Evolutionary conservation across 1,139 yeast species (phyloP).

Genomic region (Pichia sp.): DNA sequence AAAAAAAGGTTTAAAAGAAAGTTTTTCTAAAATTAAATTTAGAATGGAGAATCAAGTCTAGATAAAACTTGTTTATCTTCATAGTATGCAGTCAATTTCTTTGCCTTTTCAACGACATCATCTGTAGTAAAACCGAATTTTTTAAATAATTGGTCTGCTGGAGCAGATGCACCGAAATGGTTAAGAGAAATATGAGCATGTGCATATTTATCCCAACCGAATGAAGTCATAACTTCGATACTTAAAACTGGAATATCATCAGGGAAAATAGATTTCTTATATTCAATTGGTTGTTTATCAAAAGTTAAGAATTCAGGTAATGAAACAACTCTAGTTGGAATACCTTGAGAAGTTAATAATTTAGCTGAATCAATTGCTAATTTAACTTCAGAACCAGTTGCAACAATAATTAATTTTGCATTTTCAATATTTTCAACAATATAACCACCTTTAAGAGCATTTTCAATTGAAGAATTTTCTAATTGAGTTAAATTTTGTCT

Average conservation of each 20-base stretch:
- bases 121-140: constrained; percentile 88
- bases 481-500: constrained; percentile 98
- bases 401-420: constrained; percentile 75
- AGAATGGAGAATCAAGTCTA: constrained; percentile 78
- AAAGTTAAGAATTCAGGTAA: constrained; percentile 91
- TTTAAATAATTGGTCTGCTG: constrained; percentile 77
- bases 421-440: constrained; percentile 50
- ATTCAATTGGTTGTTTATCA: constrained; percentile 74
- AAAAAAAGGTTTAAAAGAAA: neutral
- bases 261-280: constrained; percentile 83
- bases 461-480: constrained; percentile 87
- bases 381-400: constrained; percentile 96
- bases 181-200: constrained; percentile 96
- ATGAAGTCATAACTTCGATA: constrained; percentile 87
- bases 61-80: constrained; percentile 67
- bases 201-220: constrained; percentile 93
- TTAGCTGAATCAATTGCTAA: constrained; percentile 78
- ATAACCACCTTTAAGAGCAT: constrained; percentile 96
- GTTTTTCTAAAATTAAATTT: constrained; percentile 14
- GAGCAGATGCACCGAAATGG: constrained; percentile 97
- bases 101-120: constrained; percentile 84
- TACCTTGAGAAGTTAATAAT: constrained; percentile 52
- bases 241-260: constrained; percentile 92
- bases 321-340: constrained; percentile 79
- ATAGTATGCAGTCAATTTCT: constrained; percentile 75